phyloP scores from a whole-genome alignment of 805 yeast species.

The Saturnispora zaruensis region DNA sequence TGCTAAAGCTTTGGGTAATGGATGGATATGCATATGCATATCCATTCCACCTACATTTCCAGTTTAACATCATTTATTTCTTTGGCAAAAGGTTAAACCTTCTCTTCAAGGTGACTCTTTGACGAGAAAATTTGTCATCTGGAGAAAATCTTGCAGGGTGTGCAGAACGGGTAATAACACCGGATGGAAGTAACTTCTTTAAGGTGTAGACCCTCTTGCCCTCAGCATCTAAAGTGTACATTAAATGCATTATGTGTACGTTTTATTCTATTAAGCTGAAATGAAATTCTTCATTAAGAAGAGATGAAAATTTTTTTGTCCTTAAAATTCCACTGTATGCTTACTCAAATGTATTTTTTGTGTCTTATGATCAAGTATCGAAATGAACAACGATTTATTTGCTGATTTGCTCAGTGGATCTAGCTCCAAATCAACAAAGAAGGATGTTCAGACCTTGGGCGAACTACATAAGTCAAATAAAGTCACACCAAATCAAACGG shows the following conservation, averaged over 20 bases:
- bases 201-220: slow-evolving; percentile 96
- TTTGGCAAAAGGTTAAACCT: slow-evolving; percentile 85
- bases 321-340: neutral
- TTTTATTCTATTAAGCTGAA: neutral
- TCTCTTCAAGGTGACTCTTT: slow-evolving; percentile 96
- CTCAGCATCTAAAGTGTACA: slow-evolving; percentile 92
- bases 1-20: neutral
- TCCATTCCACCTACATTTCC: neutral
- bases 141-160: slow-evolving; percentile 99
- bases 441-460: neutral
- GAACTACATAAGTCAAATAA: neutral
- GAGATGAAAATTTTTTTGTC: slow-evolving; percentile 7
- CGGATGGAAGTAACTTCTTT: slow-evolving; percentile 67
- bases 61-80: neutral
- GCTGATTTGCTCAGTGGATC: slow-evolving; percentile 33
- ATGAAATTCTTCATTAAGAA: neutral
- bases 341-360: neutral
- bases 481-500: slow-evolving; percentile 7
- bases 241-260: slow-evolving; percentile 71
- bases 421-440: slow-evolving; percentile 14
- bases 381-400: slow-evolving; percentile 29
- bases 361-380: neutral
- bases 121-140: slow-evolving; percentile 98
- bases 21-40: neutral
- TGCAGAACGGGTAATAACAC: slow-evolving; percentile 96